Conservation (phyloP, 139 green algal genomes). For the Limnomonas spitsbergensis region DNA sequence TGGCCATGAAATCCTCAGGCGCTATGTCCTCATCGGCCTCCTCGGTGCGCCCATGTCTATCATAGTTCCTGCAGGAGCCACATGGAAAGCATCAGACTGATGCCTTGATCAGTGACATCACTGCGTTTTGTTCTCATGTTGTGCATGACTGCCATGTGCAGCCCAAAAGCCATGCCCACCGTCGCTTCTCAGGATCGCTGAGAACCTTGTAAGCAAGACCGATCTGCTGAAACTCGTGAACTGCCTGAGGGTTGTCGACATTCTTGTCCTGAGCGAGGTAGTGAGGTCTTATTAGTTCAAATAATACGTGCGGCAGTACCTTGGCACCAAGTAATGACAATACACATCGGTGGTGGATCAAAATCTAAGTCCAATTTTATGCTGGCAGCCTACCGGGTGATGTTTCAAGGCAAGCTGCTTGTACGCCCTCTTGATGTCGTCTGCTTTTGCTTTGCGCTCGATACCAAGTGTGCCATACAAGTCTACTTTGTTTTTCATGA, state of each 20-base stretch:
- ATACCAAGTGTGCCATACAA: not conserved
- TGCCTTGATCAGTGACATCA: not conserved
- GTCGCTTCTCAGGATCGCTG: constrained; percentile 33
- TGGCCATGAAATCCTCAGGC: constrained; percentile 26
- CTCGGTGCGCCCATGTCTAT: constrained; percentile 19
- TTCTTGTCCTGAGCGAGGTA: constrained; percentile 53
- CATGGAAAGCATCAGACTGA: not conserved
- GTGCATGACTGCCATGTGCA: not conserved
- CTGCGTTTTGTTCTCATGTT: not conserved
- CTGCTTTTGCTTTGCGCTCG: not conserved
- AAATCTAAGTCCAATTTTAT: not conserved
- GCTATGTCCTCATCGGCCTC: constrained; percentile 33
- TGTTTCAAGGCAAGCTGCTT: constrained; percentile 13
- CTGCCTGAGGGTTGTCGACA: constrained; percentile 17
- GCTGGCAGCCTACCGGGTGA: constrained; percentile 33
- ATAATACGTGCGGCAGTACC: not conserved
- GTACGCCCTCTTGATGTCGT: constrained; percentile 14
- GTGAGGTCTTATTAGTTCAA: too few relatives aligned
- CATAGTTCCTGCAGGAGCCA: constrained; percentile 9
- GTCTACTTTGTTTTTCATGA: not conserved
- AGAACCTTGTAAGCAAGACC: constrained; percentile 42
- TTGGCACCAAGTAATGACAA: not conserved
- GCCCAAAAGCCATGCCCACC: too few relatives aligned
- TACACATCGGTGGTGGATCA: not conserved
- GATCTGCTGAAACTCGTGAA: constrained; percentile 43